Percentiles rank a stretch among this genome's conserved stretches.
These are phyloP conservation scores for Parafenestella ontariensis DNA, from an alignment of 2,329 filamentous ascomycete genomes.

Conservation along the genomic window DNA sequence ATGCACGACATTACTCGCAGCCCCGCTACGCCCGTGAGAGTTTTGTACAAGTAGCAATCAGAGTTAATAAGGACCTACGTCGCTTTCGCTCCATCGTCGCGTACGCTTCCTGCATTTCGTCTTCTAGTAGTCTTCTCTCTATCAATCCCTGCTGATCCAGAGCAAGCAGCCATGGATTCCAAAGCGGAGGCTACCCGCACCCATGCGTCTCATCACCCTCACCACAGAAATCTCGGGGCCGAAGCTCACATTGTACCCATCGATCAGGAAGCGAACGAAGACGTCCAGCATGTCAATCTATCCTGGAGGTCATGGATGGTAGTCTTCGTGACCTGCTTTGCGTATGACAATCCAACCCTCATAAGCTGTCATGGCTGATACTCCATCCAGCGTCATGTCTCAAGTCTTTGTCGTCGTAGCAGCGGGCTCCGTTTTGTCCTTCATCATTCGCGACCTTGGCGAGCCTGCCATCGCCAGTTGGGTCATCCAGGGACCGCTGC, in stretches of 20 bases:
- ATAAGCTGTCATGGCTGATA: slow-evolving; percentile 3
- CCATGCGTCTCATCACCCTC: background rate
- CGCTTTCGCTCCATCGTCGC: background rate
- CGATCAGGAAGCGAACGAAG: slow-evolving; percentile 37
- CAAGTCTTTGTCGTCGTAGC: slow-evolving; percentile 65
- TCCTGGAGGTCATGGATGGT: slow-evolving; percentile 64
- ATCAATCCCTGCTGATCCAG: background rate
- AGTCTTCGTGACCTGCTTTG: slow-evolving; percentile 60
- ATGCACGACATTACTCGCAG: slow-evolving; percentile 6
- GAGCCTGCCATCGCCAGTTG: slow-evolving; percentile 60
- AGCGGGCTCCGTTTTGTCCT: slow-evolving; percentile 63
- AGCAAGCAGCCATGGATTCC: slow-evolving; percentile 19
- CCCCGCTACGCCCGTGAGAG: background rate
- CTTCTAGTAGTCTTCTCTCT: background rate
- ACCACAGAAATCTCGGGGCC: slow-evolving; percentile 11
- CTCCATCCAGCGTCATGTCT: slow-evolving; percentile 51
- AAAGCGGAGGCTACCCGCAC: slow-evolving; percentile 21
- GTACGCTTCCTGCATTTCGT: background rate
- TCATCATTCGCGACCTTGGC: slow-evolving; percentile 63
- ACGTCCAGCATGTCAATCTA: slow-evolving; percentile 54
- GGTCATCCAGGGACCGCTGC: slow-evolving; percentile 61
- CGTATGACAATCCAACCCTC: slow-evolving; percentile 17
- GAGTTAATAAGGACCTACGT: too few species aligned
- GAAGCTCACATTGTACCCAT: slow-evolving; percentile 32
- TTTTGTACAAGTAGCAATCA: too few species aligned